Evolutionary conservation across 2,329 filamentous ascomycete species (phyloP), one percentile per base, ranked within the genome.

Genomic region (Colletotrichum costaricense): DNA sequence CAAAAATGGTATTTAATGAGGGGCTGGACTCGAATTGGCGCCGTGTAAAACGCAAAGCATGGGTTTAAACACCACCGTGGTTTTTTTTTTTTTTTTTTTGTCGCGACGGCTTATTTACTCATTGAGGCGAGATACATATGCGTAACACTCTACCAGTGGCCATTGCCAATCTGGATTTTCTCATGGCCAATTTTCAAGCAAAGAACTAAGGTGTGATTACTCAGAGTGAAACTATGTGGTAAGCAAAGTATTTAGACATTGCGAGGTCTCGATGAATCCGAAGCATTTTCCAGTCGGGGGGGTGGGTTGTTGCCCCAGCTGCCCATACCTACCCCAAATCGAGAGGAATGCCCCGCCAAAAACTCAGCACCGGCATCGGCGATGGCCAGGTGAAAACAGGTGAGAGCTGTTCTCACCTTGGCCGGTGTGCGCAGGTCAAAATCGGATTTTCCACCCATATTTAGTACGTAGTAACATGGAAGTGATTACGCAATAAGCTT

Each of bases 341-440:
- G n/a, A 42, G 12, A 19, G 70, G 42, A 59, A 60, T 54, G 66
- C 66, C 55, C 69, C 69, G 59, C 58, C 24, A 12, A 59, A 49
- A 55, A 9, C 22, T 26, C 24, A 69, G 66, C 19, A 55, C 70
- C 70, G 66, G 66, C 70, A 63, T 72, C 70, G 70, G 70, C 70
- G 59, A 63, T 62, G 16, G 35, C 42, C 8, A 26, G 22, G 52
- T 65, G 54, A 22, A 26, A 49, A 19, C 42, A 69, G 66, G 33
- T 69, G 65, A 69, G 52, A n/a, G n/a, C 28, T 57, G 24, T 42
- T 19, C n/a, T 72, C 54, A 69, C 66, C 66, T 64, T 60, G 42
- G 12, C 59, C 70, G 66, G 70, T 72, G 66, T 64, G 70, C 55
- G 24, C 56, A 64, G 59, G 66, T 69, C 42, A 69, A 33, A 14